A percentile compares a stretch with the other conserved stretches of the same genome.
Conservation (phyloP, 768 basidiomycete genomes). For the Panus rudis region DNA sequence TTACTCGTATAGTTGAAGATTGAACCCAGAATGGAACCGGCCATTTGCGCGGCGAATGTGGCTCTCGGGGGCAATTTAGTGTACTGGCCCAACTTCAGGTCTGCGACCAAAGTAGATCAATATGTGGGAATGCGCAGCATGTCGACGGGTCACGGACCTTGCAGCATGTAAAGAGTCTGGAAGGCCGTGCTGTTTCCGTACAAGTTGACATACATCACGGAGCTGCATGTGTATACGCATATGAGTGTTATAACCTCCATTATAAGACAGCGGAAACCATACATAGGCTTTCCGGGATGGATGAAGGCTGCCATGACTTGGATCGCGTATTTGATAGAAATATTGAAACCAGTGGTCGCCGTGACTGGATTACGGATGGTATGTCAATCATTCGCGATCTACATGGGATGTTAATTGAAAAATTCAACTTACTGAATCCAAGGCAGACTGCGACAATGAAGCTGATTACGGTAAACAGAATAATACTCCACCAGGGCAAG, state of each 20-base stretch:
- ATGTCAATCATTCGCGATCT: not conserved
- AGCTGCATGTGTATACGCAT: slow-evolving; percentile 23
- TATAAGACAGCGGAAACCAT: slow-evolving; percentile 9
- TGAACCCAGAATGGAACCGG: slow-evolving; percentile 43
- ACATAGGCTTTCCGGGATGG: slow-evolving; percentile 42
- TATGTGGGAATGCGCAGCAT: not conserved
- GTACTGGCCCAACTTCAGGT: slow-evolving; percentile 49
- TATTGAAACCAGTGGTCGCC: slow-evolving; percentile 36
- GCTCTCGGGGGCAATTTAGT: slow-evolving; percentile 44
- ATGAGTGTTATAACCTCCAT: not conserved
- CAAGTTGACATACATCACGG: slow-evolving; percentile 50
- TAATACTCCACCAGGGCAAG: slow-evolving; percentile 48
- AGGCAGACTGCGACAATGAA: slow-evolving; percentile 30
- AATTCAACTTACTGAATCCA: slow-evolving; percentile 29
- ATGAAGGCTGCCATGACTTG: slow-evolving; percentile 46
- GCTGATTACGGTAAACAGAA: slow-evolving; percentile 38
- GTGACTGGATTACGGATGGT: slow-evolving; percentile 22
- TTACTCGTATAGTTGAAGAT: slow-evolving; percentile 45
- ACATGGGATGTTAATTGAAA: not conserved
- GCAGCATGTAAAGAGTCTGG: slow-evolving; percentile 47
- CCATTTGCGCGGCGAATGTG: slow-evolving; percentile 43
- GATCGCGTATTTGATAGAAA: slow-evolving; percentile 43
- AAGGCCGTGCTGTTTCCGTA: slow-evolving; percentile 46
- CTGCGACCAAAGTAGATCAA: slow-evolving; percentile 12
- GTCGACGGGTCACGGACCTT: slow-evolving; percentile 28